Percentiles rank a stretch among this genome's conserved stretches.
These are phyloP conservation scores for Clavispora vitiphila DNA, from an alignment of 805 yeast species.

Conservation along the genomic window DNA sequence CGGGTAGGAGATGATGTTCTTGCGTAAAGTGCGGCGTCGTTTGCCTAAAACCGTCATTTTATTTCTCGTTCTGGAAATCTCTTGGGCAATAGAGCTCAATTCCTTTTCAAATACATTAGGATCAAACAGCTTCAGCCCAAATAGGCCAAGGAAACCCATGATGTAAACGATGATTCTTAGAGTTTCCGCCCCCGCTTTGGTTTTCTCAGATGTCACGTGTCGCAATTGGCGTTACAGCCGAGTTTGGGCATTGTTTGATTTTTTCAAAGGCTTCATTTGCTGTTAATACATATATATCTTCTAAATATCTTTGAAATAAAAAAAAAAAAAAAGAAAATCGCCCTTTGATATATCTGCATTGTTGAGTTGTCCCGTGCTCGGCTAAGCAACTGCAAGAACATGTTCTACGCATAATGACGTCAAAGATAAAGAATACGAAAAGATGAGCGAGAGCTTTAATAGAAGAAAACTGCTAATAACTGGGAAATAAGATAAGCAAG, in stretches of 20 bases:
- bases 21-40: conserved; percentile 15
- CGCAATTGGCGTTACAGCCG: not conserved
- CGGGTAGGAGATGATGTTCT: conserved; percentile 14
- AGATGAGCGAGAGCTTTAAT: no score
- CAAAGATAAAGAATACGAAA: no score
- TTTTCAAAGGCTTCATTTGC: no score
- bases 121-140: conserved; percentile 26
- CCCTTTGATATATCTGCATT: no score
- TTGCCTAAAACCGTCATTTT: conserved; percentile 14
- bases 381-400: no score
- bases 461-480: no score
- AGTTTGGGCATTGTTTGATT: not conserved
- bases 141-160: conserved; percentile 15
- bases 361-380: no score
- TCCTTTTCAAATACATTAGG: conserved; percentile 42
- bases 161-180: not conserved
- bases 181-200: not conserved
- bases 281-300: no score
- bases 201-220: not conserved
- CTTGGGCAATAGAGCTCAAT: conserved; percentile 31
- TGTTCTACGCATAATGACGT: no score
- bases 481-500: no score
- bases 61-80: conserved; percentile 26
- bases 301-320: no score
- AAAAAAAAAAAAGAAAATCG: no score